Evolutionary conservation across 177 flowering plant genomes (phyloP).

Genomic region (Vitis hybrid): DNA sequence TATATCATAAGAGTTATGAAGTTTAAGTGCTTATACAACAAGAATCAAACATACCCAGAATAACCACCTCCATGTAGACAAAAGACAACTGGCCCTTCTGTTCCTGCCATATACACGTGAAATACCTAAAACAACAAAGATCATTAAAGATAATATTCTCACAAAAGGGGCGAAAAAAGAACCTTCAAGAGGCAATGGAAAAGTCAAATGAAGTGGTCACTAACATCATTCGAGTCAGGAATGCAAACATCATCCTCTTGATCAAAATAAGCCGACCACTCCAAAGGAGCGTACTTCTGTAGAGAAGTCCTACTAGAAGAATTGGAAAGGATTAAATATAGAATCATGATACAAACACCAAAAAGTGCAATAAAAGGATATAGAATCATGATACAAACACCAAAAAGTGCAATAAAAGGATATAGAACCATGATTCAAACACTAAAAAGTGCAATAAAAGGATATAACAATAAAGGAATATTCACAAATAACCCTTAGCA

Average conservation of each 20-base stretch:
- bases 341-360: background rate
- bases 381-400: background rate
- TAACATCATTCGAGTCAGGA: conserved; percentile 67
- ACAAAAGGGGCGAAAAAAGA: background rate
- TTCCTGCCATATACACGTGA: conserved; percentile 83
- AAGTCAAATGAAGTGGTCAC: conserved; percentile 18
- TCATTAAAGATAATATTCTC: conserved; percentile 9
- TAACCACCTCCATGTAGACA: conserved; percentile 98
- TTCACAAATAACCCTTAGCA: background rate
- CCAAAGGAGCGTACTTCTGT: conserved; percentile 66
- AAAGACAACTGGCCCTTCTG: conserved; percentile 91
- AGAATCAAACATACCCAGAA: conserved; percentile 60
- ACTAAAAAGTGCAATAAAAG: background rate
- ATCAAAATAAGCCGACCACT: conserved; percentile 78
- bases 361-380: background rate
- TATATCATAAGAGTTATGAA: background rate
- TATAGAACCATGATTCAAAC: background rate
- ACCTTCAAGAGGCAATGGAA: background rate
- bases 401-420: too few species aligned
- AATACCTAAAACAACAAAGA: conserved; percentile 61
- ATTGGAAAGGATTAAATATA: background rate
- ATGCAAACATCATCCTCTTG: conserved; percentile 67
- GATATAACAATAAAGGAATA: background rate
- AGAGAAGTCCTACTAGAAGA: conserved; percentile 46
- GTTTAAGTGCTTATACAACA: background rate